Evolutionary conservation across 352 stramenopile genomes (phyloP).

Genomic region (Pythium phragmiticola): DNA sequence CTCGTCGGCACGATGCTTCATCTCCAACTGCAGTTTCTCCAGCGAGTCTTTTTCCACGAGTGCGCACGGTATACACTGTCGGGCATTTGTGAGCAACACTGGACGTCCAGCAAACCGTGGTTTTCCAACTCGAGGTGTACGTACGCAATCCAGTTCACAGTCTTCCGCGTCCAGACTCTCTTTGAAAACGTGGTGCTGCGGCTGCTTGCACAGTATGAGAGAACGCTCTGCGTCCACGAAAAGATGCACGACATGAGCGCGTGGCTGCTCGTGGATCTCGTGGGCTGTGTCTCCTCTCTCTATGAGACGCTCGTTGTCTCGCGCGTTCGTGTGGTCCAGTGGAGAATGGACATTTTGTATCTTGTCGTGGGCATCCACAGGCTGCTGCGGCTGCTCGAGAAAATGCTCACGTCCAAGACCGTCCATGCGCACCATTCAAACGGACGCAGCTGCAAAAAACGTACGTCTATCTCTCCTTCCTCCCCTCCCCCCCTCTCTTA

Average conservation of each 20-base stretch:
- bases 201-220: conserved; percentile 47
- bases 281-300: conserved; percentile 39
- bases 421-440: conserved; percentile 17
- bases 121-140: conserved; percentile 60
- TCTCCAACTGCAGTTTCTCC: conserved; percentile 48
- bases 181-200: conserved; percentile 42
- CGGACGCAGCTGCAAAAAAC: conserved; percentile 32
- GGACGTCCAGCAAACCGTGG: conserved; percentile 53
- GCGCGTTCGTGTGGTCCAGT: conserved; percentile 43
- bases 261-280: conserved; percentile 49
- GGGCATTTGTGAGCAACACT: conserved; percentile 58
- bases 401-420: conserved; percentile 41
- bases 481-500: not conserved
- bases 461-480: conserved; percentile 21
- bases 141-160: conserved; percentile 54
- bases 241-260: conserved; percentile 54
- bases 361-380: conserved; percentile 58
- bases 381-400: conserved; percentile 47
- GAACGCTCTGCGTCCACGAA: conserved; percentile 57
- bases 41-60: conserved; percentile 64
- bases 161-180: conserved; percentile 48
- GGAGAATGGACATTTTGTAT: conserved; percentile 77
- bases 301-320: conserved; percentile 56
- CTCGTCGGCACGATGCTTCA: conserved; percentile 52
- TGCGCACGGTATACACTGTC: conserved; percentile 42